Percentiles rank a stretch among this genome's conserved stretches.
Conservation (phyloP, 768 basidiomycete species). For the Psilocybe sp. region DNA sequence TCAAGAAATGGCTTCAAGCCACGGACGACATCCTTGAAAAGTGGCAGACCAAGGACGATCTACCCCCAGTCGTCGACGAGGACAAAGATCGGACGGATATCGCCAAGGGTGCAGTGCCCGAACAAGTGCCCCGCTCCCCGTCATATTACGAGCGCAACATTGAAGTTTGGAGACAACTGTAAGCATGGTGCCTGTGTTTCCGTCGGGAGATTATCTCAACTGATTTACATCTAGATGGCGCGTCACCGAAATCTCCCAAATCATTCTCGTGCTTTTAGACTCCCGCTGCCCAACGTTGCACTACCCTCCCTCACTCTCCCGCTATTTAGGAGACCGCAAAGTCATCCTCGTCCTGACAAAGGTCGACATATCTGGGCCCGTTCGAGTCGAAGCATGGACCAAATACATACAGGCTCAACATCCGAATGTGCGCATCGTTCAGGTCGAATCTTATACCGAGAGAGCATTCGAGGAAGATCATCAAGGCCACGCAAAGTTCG, state of each 20-base stretch:
- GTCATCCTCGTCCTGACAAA: constrained; percentile 84
- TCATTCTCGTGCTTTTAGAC: constrained; percentile 85
- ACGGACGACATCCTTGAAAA: constrained; percentile 55
- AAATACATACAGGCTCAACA: constrained; percentile 51
- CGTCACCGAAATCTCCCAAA: constrained; percentile 87
- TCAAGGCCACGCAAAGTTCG: constrained; percentile 47
- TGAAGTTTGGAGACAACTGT: constrained; percentile 95
- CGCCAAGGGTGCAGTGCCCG: no score
- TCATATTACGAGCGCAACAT: constrained; percentile 88
- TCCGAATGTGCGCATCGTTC: constrained; percentile 59
- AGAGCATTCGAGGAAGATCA: constrained; percentile 36
- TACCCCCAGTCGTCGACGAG: constrained; percentile 2
- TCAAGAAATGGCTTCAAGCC: constrained; percentile 72
- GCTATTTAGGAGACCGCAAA: constrained; percentile 53
- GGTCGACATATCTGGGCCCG: constrained; percentile 77
- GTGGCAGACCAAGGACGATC: constrained; percentile 38
- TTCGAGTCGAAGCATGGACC: constrained; percentile 63
- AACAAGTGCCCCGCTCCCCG: constrained; percentile 54
- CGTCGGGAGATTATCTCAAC: constrained; percentile 9
- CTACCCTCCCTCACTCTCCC: constrained; percentile 73
- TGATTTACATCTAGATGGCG: constrained; percentile 66
- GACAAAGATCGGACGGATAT: background rate
- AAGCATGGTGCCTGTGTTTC: constrained; percentile 25
- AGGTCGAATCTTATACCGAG: constrained; percentile 74
- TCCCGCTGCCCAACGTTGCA: constrained; percentile 88